phyloP scores from a whole-genome alignment of 1,284 basidiomycete genomes.

The Marasmius fiardii region DNA sequence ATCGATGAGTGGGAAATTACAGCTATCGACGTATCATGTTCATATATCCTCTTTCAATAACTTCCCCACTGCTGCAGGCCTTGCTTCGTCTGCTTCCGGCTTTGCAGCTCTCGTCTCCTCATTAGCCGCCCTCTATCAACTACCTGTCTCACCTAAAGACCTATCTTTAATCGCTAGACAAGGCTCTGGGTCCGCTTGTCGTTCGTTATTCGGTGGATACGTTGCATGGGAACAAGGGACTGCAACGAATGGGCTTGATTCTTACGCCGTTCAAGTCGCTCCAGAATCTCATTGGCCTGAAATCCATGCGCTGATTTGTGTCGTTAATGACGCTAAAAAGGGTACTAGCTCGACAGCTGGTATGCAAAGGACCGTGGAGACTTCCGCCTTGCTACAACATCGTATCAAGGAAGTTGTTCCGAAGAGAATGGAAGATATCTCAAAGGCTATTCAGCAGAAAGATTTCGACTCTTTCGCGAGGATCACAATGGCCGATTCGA shows the following conservation, averaged over 20 bases:
- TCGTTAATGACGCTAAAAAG: conserved; percentile 96
- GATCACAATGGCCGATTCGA: conserved; percentile 97
- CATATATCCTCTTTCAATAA: conserved; percentile 97
- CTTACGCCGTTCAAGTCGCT: conserved; percentile 86
- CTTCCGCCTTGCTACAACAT: conserved; percentile 85
- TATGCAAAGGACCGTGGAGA: conserved; percentile 97
- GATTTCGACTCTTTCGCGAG: conserved; percentile 91
- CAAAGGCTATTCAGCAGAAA: conserved; percentile 70
- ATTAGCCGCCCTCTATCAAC: conserved; percentile 82
- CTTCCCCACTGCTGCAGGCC: conserved; percentile 97
- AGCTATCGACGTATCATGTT: conserved; percentile 75
- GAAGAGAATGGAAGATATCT: conserved; percentile 81
- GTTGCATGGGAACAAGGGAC: conserved; percentile 93
- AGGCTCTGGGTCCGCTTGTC: conserved; percentile 96
- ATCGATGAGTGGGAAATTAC: conserved; percentile 6
- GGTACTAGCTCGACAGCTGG: conserved; percentile 93
- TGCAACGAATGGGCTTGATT: conserved; percentile 75
- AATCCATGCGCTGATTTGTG: conserved; percentile 96
- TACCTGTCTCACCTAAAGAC: conserved; percentile 62
- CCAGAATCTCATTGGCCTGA: conserved; percentile 90
- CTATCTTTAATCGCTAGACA: conserved; percentile 95
- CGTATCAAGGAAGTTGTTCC: conserved; percentile 90
- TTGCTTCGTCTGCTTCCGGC: conserved; percentile 96
- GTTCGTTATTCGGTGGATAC: conserved; percentile 95
- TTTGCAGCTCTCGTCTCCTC: conserved; percentile 95